A percentile compares a stretch with the other conserved stretches of the same genome.
phyloP scores from a whole-genome alignment of 805 yeast species.

The Candida pseudoglaebosa region DNA sequence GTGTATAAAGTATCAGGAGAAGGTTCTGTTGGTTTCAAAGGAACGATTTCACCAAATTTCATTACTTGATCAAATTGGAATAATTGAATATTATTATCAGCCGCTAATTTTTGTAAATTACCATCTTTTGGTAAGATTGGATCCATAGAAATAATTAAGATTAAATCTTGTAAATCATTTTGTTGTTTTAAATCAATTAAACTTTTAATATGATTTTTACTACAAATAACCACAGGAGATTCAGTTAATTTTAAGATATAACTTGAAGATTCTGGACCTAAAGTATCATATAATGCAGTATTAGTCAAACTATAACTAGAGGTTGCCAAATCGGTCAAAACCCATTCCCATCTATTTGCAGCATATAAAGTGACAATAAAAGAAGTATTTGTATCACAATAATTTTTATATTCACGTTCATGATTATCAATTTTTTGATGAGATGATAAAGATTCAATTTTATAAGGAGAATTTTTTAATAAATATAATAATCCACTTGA shows the following conservation, averaged over 20 bases:
- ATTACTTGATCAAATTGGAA: conserved; percentile 31
- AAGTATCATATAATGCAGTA: conserved; percentile 30
- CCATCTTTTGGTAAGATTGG: conserved; percentile 30
- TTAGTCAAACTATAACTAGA: conserved; percentile 40
- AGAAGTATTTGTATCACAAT: conserved; percentile 18
- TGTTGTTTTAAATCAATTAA: conserved; percentile 27
- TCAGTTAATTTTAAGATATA: conserved; percentile 61
- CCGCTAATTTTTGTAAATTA: conserved; percentile 19
- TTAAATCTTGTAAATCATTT: conserved; percentile 22
- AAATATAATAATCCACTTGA: conserved; percentile 49
- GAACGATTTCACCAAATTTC: conserved; percentile 29
- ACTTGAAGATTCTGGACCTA: conserved; percentile 54
- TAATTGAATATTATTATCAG: conserved; percentile 13
- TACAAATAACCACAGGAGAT: conserved; percentile 46
- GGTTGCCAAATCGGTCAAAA: conserved; percentile 67
- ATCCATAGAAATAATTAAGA: conserved; percentile 35
- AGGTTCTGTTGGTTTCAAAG: conserved; percentile 39
- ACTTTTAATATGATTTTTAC: conserved; percentile 26
- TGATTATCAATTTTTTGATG: conserved; percentile 29
- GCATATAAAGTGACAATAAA: conserved; percentile 57
- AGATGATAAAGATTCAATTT: conserved; percentile 17
- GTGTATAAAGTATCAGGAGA: conserved; percentile 49
- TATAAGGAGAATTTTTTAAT: conserved; percentile 27
- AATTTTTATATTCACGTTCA: conserved; percentile 19
- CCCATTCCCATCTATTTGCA: conserved; percentile 67